phyloP scores from a whole-genome alignment of 164 flowering plant genomes.

The Sedum album region DNA sequence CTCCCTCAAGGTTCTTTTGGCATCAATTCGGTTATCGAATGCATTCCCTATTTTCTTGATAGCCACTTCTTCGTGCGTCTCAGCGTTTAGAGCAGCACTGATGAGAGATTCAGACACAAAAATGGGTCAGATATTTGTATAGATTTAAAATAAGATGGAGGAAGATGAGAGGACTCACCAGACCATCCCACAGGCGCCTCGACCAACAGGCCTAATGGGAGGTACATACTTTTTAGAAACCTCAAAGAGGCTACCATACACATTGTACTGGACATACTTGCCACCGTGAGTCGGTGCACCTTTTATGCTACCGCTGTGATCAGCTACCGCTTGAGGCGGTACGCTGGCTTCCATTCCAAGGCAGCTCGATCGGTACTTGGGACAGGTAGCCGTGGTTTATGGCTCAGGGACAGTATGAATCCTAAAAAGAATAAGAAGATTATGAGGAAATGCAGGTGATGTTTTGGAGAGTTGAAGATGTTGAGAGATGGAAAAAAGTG shows the following conservation, averaged over 20 bases:
- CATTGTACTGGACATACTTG: conserved; percentile 69
- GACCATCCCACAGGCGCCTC: conserved; percentile 94
- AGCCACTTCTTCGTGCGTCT: conserved; percentile 83
- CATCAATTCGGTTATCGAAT: conserved; percentile 88
- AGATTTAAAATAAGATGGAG: background rate
- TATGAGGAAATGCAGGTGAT: background rate
- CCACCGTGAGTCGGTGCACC: conserved; percentile 70
- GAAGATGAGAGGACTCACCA: conserved; percentile 44
- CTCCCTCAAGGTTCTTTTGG: conserved; percentile 87
- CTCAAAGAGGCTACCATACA: conserved; percentile 81
- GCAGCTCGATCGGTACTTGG: conserved; percentile 7
- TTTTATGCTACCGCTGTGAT: conserved; percentile 20
- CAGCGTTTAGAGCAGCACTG: conserved; percentile 83
- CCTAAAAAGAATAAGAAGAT: background rate
- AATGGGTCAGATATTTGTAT: background rate
- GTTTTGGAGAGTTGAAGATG: background rate
- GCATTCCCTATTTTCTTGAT: conserved; percentile 96
- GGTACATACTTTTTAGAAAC: conserved; percentile 80
- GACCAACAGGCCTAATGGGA: conserved; percentile 81
- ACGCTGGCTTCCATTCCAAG: conserved; percentile 28
- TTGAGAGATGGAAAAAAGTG: conserved; percentile 2
- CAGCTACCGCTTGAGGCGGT: background rate
- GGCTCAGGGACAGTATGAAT: background rate
- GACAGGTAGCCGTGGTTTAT: conserved; percentile 4
- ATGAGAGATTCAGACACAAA: conserved; percentile 10